Evolutionary conservation across 106 monocot genomes (phyloP).

Genomic region (Hemerocallis citrina): DNA sequence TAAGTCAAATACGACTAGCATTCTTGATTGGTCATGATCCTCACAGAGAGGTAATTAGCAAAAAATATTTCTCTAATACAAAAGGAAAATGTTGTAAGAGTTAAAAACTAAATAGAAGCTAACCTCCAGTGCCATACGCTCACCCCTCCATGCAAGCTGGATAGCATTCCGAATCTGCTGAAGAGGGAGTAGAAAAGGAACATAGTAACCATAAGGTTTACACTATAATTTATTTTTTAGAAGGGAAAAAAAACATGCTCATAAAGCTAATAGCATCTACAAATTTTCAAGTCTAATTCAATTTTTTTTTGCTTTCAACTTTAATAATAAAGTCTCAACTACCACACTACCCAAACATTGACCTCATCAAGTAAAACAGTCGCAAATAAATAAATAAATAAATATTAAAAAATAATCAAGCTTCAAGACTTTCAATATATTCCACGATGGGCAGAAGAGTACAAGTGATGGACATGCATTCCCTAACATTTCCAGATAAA

Average conservation of each 20-base stretch:
- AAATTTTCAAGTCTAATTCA: background rate
- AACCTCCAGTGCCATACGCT: background rate
- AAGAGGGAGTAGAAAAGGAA: background rate
- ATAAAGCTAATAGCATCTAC: background rate
- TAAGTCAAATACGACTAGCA: too few relatives aligned
- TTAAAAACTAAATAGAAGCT: slow-evolving; percentile 1
- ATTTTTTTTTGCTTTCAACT: background rate
- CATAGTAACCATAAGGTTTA: background rate
- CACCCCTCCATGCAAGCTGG: slow-evolving; percentile 2
- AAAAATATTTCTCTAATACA: too few relatives aligned
- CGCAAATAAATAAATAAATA: background rate
- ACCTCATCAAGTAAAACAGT: background rate
- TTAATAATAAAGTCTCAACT: background rate
- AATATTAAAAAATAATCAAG: background rate
- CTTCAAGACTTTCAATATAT: background rate
- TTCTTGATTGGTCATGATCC: too few relatives aligned
- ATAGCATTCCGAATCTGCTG: slow-evolving; percentile 1
- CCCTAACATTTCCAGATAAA: background rate
- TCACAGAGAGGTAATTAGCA: too few relatives aligned
- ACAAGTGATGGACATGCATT: background rate
- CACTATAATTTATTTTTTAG: background rate
- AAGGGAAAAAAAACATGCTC: background rate
- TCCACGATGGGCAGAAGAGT: background rate
- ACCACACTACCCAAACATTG: too few relatives aligned
- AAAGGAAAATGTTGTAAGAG: too few relatives aligned